Evolutionary conservation across 768 basidiomycete species (phyloP), one percentile per base, ranked within the genome.

Genomic region (Psilocybe subaeruginosa): DNA sequence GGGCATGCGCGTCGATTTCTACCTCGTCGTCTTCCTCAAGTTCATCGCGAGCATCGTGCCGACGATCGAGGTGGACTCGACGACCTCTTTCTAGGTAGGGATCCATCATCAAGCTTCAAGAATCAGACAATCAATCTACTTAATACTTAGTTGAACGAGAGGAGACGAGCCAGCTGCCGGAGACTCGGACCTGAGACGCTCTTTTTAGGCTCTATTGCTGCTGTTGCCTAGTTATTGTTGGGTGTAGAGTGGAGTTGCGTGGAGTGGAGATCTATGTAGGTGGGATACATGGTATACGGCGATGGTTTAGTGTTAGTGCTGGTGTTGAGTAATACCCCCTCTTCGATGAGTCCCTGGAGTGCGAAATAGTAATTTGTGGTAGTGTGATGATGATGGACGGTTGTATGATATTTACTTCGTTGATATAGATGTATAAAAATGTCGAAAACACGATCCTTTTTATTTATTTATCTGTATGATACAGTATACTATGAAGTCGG

Each of bases 21-120:
- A 99, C 74, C 85, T 97, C 54, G 93, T 97, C 68, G 95, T 95
- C 57, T 99, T 99, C 86, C 86, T 99, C 80, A 99, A 99, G 83
- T 99, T 99, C 78, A 97, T 99, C 72, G 95, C 95, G 9, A 94
- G 92, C 55, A 97, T 97, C 74, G 94, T 97, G 47, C 96, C 95
- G n/a, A 97, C 96, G 52, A 98, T 99, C 73, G 97, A 98, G 78
- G 95, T 99, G 46, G 93, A 96, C 74, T 93, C 94, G 66, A 96
- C 93, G 52, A 91, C 93, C 19, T 81, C 87, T 48, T 87, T 89
- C 74, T 89, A 68, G 78, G 35, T 7, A 54, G 31, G 12, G 5
- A 12, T 33, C 11, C 27, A 12, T 27, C 27, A 16, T 23, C 23
- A 23, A 23, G 2, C 23, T 2, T 23, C 23, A 2, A 23, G 23